Base-by-base conservation (phyloP, 495 filamentous ascomycete species). In the Penicillium pancosmium region DNA sequence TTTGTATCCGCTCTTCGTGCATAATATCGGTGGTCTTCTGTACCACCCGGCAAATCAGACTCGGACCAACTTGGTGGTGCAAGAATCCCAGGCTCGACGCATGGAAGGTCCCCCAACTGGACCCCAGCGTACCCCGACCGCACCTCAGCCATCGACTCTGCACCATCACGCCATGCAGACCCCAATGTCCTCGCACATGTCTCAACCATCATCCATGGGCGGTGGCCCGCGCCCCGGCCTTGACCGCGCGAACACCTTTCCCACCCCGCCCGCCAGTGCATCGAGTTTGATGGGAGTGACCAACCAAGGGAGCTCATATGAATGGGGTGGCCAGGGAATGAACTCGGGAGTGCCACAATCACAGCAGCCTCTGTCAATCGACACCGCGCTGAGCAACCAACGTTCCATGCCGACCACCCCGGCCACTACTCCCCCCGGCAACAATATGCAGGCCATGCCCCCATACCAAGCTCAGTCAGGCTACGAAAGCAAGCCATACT, bases 371-470 rank as follows among this genome's bases (percentile, higher is more conserved):
- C 83, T 97, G 69, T 88, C 91, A 13, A 92, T 97, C 59, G 94
- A 98, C 64, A 93, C 89, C 13, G 82, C 84, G 50, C 73, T 94
- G 64, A 90, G 85, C 74, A 91, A 87, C 73, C 80, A 89, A 47
- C 90, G 92, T 48, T 96, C 93, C 43, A 90, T 97, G 80, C 94
- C 93, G 9, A 92, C 89, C 31, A 97, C 95, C 7, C 94, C 95
- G 60, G 89, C 94, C 10, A 96, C 92, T 9, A 98, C 94, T 1
- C 94, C 94, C 1, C 94, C 94, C 0, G 93, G 90, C 4, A 86
- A 77, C 53, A 80, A 82, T 35, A 77, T 93, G 60, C 88, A 91
- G 55, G 86, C 84, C 59, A 89, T 96, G 83, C 91, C 90, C 51
- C 80, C 82, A 31, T 93, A 92, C 41, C 88, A 87, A 54, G 81